Evolutionary conservation across 352 stramenopile genomes (phyloP).

Genomic region (Peronospora belbahrii): DNA sequence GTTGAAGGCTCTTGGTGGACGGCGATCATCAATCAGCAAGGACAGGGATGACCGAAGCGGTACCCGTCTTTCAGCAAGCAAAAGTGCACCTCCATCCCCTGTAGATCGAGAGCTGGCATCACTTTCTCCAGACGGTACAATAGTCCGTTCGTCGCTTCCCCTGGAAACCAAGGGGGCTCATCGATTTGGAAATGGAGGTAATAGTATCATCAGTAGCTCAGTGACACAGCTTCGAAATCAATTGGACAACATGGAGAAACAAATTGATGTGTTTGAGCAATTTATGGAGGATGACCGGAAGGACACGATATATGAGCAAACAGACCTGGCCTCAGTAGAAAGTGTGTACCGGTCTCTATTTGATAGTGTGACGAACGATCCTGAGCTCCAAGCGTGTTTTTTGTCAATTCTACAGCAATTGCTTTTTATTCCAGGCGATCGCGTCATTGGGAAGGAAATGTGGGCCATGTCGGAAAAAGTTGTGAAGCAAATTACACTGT

Average conservation of each 20-base stretch:
- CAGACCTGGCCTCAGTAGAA: conserved; percentile 59
- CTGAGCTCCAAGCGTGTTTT: conserved; percentile 59
- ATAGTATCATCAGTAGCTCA: conserved; percentile 60
- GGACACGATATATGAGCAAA: conserved; percentile 79
- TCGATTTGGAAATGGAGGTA: conserved; percentile 27
- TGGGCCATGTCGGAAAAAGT: conserved; percentile 72
- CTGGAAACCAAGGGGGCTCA: conserved; percentile 14
- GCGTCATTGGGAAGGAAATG: conserved; percentile 82
- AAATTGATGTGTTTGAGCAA: conserved; percentile 83
- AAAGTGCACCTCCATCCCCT: conserved; percentile 46
- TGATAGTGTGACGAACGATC: conserved; percentile 48
- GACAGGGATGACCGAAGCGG: conserved; percentile 14
- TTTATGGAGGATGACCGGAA: conserved; percentile 86
- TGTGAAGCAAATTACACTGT: conserved; percentile 68
- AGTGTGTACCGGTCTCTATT: conserved; percentile 60
- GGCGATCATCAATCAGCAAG: conserved; percentile 18
- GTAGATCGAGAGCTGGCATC: conserved; percentile 30
- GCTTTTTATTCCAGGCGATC: conserved; percentile 77
- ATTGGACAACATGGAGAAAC: conserved; percentile 83
- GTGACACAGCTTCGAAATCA: conserved; percentile 73
- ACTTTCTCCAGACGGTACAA: conserved; percentile 26
- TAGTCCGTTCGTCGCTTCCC: conserved; percentile 24
- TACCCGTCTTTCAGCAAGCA: conserved; percentile 28
- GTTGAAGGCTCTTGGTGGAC: conserved; percentile 24
- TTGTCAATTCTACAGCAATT: conserved; percentile 79